Evolutionary conservation across 148 eudicot species (phyloP), one percentile per base, ranked within the genome.

Genomic region (Camellia sinensis): DNA sequence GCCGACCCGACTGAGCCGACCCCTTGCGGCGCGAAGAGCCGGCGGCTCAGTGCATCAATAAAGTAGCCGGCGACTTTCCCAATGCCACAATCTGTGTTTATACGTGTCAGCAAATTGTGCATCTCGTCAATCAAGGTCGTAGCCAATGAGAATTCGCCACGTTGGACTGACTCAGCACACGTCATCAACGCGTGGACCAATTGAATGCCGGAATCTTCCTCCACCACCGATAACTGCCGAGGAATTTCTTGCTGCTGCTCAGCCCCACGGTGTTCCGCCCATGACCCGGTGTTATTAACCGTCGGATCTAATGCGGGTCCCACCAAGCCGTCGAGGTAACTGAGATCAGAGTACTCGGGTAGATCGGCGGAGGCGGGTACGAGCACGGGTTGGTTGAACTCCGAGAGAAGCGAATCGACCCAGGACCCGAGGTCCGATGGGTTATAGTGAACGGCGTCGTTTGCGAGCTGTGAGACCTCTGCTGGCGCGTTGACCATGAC

Each of bases 51-150:
- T 9, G 93, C 92, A 52, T 92, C 91, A 59, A 90, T 82, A 80
- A 92, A 92, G 77, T 81, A 88, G 11, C 88, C 86, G 18, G 90
- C 97, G 13, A 92, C 97, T 64, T 92, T 92, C 1, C 93, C 96
- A 1, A 92, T 90, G 41, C 96, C 96, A 7, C 81, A 15, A 2
- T 72, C 48, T 7, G 86, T 79, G 75, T 84, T 80, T 11, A 90
- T 87, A 70, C 83, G 89, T 72, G 86, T 80, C 85, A 92, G 74
- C 64, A 90, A 21, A 2, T 29, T 76, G 37, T 81, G 86, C 87
- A 89, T 84, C 60, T 90, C 89, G 13, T 82, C 83, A 2, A 91
- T 67, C 52, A 87, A 59, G 0, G 82, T 77, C 0, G 77, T 77
- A 22, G 93, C 95, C 89, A 90, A 78, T 85, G 85, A 80, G 76